Evolutionary conservation across 176 grass and related monocot species (phyloP).

Genomic region (Carex myosuroides): DNA sequence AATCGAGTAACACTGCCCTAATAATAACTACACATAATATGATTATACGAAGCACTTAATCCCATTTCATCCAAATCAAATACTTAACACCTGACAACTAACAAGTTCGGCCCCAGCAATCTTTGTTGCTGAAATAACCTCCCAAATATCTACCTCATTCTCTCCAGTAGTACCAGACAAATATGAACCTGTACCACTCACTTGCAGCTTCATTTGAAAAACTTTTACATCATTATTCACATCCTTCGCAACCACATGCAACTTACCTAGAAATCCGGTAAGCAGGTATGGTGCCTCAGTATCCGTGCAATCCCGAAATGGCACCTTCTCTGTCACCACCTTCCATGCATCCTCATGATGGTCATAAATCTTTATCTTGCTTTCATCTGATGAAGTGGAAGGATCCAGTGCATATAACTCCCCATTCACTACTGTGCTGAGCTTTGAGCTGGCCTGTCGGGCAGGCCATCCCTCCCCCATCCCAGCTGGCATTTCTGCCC

Average conservation of each 20-base stretch:
- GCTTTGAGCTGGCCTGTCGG: conserved; percentile 57
- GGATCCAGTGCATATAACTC: conserved; percentile 75
- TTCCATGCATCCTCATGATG: conserved; percentile 65
- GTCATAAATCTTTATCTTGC: conserved; percentile 74
- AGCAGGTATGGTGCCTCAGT: conserved; percentile 51
- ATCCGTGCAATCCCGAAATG: conserved; percentile 35
- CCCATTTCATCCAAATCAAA: conserved; percentile 30
- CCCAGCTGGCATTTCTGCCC: conserved; percentile 65
- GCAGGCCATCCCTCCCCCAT: conserved; percentile 80
- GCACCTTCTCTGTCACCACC: conserved; percentile 36
- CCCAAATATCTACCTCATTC: conserved; percentile 44
- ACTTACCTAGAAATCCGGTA: conserved; percentile 49
- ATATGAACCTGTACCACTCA: neutral
- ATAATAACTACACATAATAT: neutral
- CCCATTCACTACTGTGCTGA: conserved; percentile 50
- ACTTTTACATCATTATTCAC: conserved; percentile 32
- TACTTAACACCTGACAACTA: conserved; percentile 55
- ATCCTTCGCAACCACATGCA: conserved; percentile 60
- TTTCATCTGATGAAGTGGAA: conserved; percentile 37
- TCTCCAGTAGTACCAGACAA: conserved; percentile 2
- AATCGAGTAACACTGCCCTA: neutral
- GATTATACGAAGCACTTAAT: neutral
- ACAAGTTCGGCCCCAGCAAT: conserved; percentile 55
- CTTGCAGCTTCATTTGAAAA: conserved; percentile 28
- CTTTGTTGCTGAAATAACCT: conserved; percentile 37